These are phyloP conservation scores for Colletotrichum sp. DNA, from an alignment of 2,329 filamentous ascomycete genomes.

Conservation along the genomic window DNA sequence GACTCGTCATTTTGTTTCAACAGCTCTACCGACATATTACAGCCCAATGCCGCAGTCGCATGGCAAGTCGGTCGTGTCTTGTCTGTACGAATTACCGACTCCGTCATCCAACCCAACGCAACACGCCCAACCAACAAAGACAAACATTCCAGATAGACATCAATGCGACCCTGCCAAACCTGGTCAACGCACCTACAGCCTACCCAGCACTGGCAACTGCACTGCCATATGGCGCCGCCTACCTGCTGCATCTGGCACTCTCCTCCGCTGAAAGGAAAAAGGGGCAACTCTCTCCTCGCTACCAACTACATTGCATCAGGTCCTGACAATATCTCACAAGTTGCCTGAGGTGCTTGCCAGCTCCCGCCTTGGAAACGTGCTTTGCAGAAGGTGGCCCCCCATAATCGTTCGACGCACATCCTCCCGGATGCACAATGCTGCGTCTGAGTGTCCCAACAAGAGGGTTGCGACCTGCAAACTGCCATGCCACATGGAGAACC, in stretches of 20 bases:
- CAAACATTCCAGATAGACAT: neutral
- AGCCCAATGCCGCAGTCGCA: neutral
- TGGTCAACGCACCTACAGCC: neutral
- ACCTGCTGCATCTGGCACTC: neutral
- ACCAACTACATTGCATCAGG: neutral
- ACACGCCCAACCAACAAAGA: neutral
- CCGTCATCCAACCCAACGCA: neutral
- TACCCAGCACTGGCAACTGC: neutral
- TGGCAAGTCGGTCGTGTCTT: neutral
- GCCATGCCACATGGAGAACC: constrained; percentile 2
- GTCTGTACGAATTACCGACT: neutral
- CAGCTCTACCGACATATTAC: neutral
- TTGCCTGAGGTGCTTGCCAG: neutral
- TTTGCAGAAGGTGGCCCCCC: neutral
- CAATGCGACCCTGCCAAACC: neutral
- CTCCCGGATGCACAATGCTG: neutral
- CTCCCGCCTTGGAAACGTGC: neutral
- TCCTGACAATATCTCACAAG: neutral
- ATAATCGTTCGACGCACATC: neutral
- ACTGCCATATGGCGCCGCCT: neutral
- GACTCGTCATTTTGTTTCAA: neutral
- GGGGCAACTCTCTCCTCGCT: neutral
- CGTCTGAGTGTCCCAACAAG: neutral
- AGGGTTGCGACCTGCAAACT: constrained; percentile 9
- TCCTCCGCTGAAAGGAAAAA: neutral